These are phyloP conservation scores for Fusarium xyrophilum DNA, from an alignment of 2,329 filamentous ascomycete species.

Conservation along the genomic window DNA sequence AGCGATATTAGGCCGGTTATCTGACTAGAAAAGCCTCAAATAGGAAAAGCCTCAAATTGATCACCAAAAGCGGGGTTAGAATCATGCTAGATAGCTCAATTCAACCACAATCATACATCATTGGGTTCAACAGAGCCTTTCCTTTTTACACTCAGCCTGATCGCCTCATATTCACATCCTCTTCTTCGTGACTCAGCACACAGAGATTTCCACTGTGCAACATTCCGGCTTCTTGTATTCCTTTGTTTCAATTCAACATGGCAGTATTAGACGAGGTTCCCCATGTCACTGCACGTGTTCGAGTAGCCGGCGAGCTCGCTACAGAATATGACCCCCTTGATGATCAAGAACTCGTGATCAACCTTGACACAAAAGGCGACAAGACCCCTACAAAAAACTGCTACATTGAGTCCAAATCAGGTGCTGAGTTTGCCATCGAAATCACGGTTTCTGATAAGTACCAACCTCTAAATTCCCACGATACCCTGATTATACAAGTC, in stretches of 20 bases:
- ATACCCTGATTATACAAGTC: no score
- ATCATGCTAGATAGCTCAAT: no score
- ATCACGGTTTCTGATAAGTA: not conserved
- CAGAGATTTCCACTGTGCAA: fast-evolving
- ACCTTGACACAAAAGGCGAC: not conserved
- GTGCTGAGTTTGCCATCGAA: slow-evolving; percentile 28
- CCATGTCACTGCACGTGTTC: slow-evolving; percentile 24
- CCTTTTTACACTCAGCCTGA: not conserved
- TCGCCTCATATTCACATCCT: no score
- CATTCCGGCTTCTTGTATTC: not conserved
- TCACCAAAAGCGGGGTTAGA: no score
- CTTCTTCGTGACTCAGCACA: not conserved
- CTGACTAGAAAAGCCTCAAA: no score
- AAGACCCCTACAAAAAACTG: not conserved
- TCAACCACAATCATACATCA: no score
- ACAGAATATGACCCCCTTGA: slow-evolving; percentile 30
- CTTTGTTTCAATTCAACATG: slow-evolving; percentile 13
- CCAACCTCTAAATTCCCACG: no score
- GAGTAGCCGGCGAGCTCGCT: slow-evolving; percentile 28
- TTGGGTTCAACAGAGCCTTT: no score
- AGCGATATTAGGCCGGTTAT: no score
- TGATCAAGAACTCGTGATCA: not conserved
- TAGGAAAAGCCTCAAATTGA: no score
- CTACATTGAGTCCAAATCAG: slow-evolving; percentile 39
- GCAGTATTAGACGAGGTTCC: slow-evolving; percentile 30